Base-by-base conservation (phyloP, 2,329 filamentous ascomycete genomes). In the Aspergillus sp. region DNA sequence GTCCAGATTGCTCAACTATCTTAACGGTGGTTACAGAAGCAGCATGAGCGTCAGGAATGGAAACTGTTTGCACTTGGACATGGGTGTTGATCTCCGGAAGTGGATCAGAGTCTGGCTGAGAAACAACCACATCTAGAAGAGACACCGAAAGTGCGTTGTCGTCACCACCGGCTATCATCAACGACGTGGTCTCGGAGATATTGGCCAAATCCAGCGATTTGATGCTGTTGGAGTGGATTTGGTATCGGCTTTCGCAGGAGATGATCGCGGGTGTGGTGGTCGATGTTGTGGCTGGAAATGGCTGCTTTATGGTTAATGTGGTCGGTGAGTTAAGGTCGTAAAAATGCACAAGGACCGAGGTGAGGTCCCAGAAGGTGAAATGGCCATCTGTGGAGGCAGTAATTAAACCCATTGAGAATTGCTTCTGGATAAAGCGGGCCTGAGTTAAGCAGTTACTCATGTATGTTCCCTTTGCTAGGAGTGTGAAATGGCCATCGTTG, bases 381-480 rank as follows among this genome's bases (percentile, higher is more conserved):
- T 85, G 77, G 0, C 91, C 91, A 61, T 97, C 91, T 0, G 91
- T 95, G 1, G 86, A 84, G 1, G 84, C 81, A 1, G 86, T 88
- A n/a, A 70, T 55, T 2, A 72, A 50, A 7, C 53, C 56, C 7
- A 67, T 44, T 19, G 88, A 64, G 64, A 42, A 77, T 53, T 35
- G 50, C 4, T 47, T 63, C 2, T 62, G 64, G 44, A 69, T 53
- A 49, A 70, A 72, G 40, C 61, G 57, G 26, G 71, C 68, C 61
- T 91, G 82, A 4, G 85, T 93, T 29, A 94, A 71, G 58, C 89
- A 95, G 7, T 82, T 81, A 5, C 82, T 83, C 4, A 81, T 87
- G 61, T 88, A 88, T 46, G 65, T 70, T 4, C 79, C 80, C 32
- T 65, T 65, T 0, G 75, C 75, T 0, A 84, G 51, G 0, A 81